phyloP scores from a whole-genome alignment of 2,329 filamentous ascomycete genomes.

The Triangularia setosa region DNA sequence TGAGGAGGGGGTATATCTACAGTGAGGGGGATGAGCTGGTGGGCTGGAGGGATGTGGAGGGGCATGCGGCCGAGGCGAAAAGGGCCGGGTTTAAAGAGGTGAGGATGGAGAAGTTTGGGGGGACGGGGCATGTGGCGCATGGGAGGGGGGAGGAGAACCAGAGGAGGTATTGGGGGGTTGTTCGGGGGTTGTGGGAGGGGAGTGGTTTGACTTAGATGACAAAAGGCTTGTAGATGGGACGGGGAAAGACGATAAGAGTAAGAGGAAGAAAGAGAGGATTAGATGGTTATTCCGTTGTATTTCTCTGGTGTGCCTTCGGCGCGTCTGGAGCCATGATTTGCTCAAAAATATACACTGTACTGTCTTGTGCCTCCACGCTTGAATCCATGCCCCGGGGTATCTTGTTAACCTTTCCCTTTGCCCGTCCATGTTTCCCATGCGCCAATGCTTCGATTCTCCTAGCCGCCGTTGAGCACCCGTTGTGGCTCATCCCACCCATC shows the following conservation, averaged over 20 bases:
- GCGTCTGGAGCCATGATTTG: background rate
- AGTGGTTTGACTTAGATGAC: background rate
- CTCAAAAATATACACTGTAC: background rate
- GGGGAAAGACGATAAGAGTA: background rate
- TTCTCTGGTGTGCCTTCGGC: too few relatives aligned
- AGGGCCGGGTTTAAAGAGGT: constrained; percentile 38
- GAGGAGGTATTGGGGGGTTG: constrained; percentile 47
- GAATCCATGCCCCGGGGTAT: background rate
- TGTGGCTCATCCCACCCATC: background rate
- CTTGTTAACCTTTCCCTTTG: background rate
- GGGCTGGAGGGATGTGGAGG: constrained; percentile 43
- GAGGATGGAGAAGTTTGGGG: constrained; percentile 42
- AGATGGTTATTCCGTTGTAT: background rate
- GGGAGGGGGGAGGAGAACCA: constrained; percentile 39
- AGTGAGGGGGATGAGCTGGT: constrained; percentile 47
- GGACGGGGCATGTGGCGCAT: constrained; percentile 50
- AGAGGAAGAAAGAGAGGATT: background rate
- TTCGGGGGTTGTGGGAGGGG: constrained; percentile 45
- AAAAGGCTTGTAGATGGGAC: background rate
- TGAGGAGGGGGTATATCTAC: constrained; percentile 50
- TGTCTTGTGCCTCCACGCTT: background rate
- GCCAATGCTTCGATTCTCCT: background rate
- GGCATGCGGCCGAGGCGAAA: constrained; percentile 42
- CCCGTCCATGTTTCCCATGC: background rate
- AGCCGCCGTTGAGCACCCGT: background rate